phyloP scores from a whole-genome alignment of 306 rosid genomes.

The Pyrus pyrifolia region DNA sequence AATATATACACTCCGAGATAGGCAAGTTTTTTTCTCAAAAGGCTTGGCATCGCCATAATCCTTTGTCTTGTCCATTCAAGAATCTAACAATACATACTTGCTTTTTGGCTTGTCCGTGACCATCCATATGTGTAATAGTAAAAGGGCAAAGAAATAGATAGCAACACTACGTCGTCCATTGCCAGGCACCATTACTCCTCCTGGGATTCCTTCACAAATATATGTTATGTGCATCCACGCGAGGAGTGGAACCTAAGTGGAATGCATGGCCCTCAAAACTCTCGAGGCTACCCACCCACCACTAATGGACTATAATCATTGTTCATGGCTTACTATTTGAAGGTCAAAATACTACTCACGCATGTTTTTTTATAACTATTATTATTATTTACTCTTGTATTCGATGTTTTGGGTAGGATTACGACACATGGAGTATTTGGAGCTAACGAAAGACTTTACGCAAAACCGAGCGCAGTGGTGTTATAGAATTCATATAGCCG shows the following conservation, averaged over 20 bases:
- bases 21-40: no score
- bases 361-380: neutral
- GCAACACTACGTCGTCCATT: conserved; percentile 1
- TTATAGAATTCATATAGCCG: no score
- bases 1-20: no score
- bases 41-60: neutral
- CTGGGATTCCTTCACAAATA: neutral
- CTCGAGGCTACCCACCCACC: neutral
- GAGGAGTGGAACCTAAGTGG: neutral
- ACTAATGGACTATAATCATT: conserved; percentile 6
- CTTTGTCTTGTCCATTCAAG: neutral
- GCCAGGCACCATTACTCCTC: conserved; percentile 4
- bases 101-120: neutral
- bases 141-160: neutral
- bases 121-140: neutral
- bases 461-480: no score
- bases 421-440: no score
- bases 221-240: neutral
- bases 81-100: neutral
- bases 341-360: neutral
- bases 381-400: no score
- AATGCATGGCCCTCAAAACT: conserved; percentile 6
- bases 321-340: neutral
- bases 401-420: no score
- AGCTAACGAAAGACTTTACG: no score